A percentile compares a stretch with the other conserved stretches of the same genome.
Evolutionary conservation across 192 early-diverging fungal species (phyloP).

Genomic region (Chytriomyces sp.): DNA sequence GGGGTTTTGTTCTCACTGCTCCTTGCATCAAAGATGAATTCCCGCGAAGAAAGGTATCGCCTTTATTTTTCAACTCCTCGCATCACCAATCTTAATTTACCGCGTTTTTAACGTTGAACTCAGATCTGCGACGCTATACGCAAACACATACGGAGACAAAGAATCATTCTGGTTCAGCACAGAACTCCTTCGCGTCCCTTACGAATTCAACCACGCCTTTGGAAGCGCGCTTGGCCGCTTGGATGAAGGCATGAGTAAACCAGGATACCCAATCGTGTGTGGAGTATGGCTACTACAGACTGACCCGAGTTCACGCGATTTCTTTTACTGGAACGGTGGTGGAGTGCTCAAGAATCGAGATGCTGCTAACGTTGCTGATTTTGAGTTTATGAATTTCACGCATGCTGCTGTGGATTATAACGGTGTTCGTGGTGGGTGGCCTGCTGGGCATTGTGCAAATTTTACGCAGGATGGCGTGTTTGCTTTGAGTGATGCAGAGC

Average conservation of each 20-base stretch:
- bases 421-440: neutral
- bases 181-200: conserved; percentile 63
- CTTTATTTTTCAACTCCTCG: no score
- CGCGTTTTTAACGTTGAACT: no score
- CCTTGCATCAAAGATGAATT: conserved; percentile 7
- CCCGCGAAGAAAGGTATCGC: neutral
- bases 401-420: neutral
- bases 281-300: conserved; percentile 10
- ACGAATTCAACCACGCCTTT: conserved; percentile 53
- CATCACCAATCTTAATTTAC: no score
- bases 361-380: neutral
- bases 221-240: conserved; percentile 58
- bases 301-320: neutral
- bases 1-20: conserved; percentile 20
- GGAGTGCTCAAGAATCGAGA: conserved; percentile 7
- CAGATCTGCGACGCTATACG: neutral
- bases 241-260: conserved; percentile 25
- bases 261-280: neutral
- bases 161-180: conserved; percentile 72
- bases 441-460: conserved; percentile 2
- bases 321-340: conserved; percentile 22
- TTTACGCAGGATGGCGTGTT: neutral
- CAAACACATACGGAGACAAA: conserved; percentile 59
- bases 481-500: neutral
- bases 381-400: conserved; percentile 8